These are phyloP conservation scores for Candida adriatica DNA, from an alignment of 805 yeast genomes.

Conservation along the genomic window DNA sequence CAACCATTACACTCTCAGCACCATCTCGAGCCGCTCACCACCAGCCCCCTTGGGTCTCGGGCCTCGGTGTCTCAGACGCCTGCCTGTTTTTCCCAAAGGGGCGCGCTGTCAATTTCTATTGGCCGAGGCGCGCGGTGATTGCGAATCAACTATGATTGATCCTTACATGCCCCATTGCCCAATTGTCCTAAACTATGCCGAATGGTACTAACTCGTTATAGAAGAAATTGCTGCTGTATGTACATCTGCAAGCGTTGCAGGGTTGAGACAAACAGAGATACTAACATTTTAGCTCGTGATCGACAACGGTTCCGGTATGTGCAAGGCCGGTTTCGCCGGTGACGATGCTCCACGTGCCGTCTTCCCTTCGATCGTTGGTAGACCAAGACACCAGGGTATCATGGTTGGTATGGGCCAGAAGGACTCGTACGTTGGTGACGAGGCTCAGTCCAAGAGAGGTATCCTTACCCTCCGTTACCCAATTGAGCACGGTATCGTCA, in stretches of 20 bases:
- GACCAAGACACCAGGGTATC: slow-evolving; percentile 99
- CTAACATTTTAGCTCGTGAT: slow-evolving; percentile 47
- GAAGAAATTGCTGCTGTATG: slow-evolving; percentile 16
- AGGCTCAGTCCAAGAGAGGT: slow-evolving; percentile 99
- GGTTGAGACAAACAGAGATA: background rate
- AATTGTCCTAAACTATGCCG: no score
- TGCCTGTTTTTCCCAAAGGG: no score
- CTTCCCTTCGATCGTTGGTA: slow-evolving; percentile 99
- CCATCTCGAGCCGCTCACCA: no score
- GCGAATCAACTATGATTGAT: no score
- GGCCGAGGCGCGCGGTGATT: no score
- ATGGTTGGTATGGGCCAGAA: slow-evolving; percentile 99
- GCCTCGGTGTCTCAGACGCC: no score
- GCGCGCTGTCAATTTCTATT: no score
- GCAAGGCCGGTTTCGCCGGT: slow-evolving; percentile 99
- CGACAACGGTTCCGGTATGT: slow-evolving; percentile 99
- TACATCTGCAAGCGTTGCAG: background rate
- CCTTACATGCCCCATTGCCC: no score
- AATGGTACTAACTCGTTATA: no score
- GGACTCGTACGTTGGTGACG: slow-evolving; percentile 99
- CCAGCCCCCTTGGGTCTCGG: no score
- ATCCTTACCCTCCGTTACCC: slow-evolving; percentile 97
- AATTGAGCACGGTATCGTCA: slow-evolving; percentile 99
- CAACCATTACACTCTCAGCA: no score
- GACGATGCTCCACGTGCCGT: slow-evolving; percentile 99